phyloP scores from a whole-genome alignment of 768 basidiomycete genomes.

The Sporobolomyces roseus region DNA sequence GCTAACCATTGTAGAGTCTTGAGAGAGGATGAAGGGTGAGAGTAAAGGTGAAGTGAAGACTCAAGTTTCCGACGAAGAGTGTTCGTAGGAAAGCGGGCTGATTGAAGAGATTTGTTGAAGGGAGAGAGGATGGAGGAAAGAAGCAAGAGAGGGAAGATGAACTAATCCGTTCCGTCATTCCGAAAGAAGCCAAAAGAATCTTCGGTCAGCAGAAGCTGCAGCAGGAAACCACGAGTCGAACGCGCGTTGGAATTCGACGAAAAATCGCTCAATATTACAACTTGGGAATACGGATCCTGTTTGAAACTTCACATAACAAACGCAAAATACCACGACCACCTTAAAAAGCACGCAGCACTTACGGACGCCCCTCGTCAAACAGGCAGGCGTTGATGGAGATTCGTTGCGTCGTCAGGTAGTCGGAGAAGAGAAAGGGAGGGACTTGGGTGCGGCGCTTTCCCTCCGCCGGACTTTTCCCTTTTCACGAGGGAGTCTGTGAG shows the following conservation, averaged over 20 bases:
- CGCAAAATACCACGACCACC: constrained; percentile 22
- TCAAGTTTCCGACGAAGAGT: too few relatives aligned
- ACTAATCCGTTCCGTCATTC: too few relatives aligned
- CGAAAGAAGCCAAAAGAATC: too few relatives aligned
- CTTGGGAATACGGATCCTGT: too few relatives aligned
- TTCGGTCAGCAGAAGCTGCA: too few relatives aligned
- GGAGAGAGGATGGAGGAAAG: too few relatives aligned
- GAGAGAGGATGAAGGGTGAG: not conserved
- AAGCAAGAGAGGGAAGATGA: too few relatives aligned
- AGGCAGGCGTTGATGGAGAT: constrained; percentile 20
- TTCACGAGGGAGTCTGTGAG: constrained; percentile 21
- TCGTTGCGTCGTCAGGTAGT: constrained; percentile 28
- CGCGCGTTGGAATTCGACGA: too few relatives aligned
- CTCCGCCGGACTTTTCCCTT: constrained; percentile 9
- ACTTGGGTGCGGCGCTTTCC: constrained; percentile 38
- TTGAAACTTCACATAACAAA: constrained; percentile 18
- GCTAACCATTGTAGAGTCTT: not conserved
- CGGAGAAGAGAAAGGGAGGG: constrained; percentile 26
- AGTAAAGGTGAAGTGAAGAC: not conserved
- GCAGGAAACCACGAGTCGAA: not conserved
- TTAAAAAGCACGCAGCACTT: constrained; percentile 33
- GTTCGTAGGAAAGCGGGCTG: too few relatives aligned
- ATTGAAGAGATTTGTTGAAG: too few relatives aligned
- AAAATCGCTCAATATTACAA: not conserved
- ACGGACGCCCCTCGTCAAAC: not conserved